These are phyloP conservation scores for Podospora bellae-mahoneyi DNA, from an alignment of 495 filamentous ascomycete species.

Conservation along the genomic window DNA sequence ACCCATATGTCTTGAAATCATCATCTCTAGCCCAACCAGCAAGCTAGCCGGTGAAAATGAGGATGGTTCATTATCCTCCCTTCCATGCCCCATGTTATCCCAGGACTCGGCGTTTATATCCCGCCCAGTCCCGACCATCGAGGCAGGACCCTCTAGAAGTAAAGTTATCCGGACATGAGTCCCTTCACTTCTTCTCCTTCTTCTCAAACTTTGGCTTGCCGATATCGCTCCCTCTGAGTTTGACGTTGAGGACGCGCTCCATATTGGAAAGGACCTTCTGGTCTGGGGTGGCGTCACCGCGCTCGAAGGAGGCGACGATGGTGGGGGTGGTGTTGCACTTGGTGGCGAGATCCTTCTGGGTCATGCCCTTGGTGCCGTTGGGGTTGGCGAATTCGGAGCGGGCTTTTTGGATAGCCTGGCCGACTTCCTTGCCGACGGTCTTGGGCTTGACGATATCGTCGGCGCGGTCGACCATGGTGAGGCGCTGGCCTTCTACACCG, in stretches of 20 bases:
- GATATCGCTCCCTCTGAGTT: constrained; percentile 75
- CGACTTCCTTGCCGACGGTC: constrained; percentile 76
- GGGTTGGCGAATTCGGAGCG: constrained; percentile 54
- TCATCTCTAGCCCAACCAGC: background rate
- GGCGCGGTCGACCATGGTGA: constrained; percentile 96
- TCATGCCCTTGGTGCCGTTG: constrained; percentile 69
- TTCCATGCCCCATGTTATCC: background rate
- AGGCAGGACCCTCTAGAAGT: background rate
- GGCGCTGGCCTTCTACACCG: constrained; percentile 80
- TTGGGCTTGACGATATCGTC: constrained; percentile 98
- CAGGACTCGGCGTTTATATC: background rate
- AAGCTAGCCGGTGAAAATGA: background rate
- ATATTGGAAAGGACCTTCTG: constrained; percentile 77
- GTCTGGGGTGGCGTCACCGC: constrained; percentile 73
- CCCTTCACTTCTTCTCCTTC: constrained; percentile 51
- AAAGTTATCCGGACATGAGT: background rate
- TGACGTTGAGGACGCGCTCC: constrained; percentile 82
- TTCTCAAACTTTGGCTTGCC: constrained; percentile 71
- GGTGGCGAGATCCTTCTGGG: constrained; percentile 92
- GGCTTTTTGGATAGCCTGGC: constrained; percentile 72
- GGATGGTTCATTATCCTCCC: background rate
- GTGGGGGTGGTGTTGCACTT: constrained; percentile 85
- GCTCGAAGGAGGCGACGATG: constrained; percentile 81
- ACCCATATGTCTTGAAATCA: background rate
- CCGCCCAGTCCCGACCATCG: background rate